Conservation (phyloP, 2,329 filamentous ascomycete species). For the Rutstroemia sp. region DNA sequence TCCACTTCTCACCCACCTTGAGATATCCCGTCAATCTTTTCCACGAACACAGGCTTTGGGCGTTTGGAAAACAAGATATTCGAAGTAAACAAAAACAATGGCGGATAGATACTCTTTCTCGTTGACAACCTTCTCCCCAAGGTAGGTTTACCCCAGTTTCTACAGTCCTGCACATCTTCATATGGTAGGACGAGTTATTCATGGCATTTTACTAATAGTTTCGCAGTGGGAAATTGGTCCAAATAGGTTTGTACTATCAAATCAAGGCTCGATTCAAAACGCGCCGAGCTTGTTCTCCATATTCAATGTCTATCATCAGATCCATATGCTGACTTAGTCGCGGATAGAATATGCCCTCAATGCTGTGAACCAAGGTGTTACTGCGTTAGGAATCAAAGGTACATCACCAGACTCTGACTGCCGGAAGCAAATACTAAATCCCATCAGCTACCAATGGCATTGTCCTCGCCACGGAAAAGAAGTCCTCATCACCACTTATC, state of each 20-base stretch:
- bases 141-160: slow-evolving; percentile 51
- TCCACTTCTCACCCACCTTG: slow-evolving; percentile 4
- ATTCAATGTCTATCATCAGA: slow-evolving; percentile 11
- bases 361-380: slow-evolving; percentile 98
- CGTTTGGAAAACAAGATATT: slow-evolving; percentile 2
- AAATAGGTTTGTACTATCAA: slow-evolving; percentile 64
- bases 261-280: neutral
- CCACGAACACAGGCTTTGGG: neutral
- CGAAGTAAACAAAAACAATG: slow-evolving; percentile 49
- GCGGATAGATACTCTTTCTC: slow-evolving; percentile 99
- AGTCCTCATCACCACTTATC: slow-evolving; percentile 94
- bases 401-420: slow-evolving; percentile 23
- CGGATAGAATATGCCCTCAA: slow-evolving; percentile 91
- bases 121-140: slow-evolving; percentile 97
- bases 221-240: slow-evolving; percentile 90
- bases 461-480: slow-evolving; percentile 98
- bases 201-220: slow-evolving; percentile 19
- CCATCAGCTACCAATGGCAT: slow-evolving; percentile 88
- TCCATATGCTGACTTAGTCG: slow-evolving; percentile 16
- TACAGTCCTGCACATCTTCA: slow-evolving; percentile 6
- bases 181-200: slow-evolving; percentile 7
- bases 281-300: slow-evolving; percentile 8
- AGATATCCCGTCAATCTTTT: slow-evolving; percentile 4
- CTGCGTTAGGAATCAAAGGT: slow-evolving; percentile 98
- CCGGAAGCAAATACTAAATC: neutral